Evolutionary conservation across 257 asterid genomes (phyloP), one percentile per base, ranked within the genome.

Genomic region (Fraxinus cuspidata): DNA sequence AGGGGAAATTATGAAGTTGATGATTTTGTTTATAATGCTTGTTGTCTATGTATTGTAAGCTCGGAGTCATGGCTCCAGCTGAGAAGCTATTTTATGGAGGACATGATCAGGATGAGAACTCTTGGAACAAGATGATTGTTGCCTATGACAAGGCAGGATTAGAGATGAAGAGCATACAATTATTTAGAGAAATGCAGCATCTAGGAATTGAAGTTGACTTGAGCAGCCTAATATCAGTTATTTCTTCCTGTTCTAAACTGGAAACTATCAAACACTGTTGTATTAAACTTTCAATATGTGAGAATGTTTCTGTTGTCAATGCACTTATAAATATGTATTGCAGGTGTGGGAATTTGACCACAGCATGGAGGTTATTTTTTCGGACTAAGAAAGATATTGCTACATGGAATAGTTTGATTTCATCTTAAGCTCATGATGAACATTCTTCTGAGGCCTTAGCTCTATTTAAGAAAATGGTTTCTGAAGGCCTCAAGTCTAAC

Each of bases 251-350:
- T 86, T 82, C n/a, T n/a, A 80, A 85, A 72, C 79, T 89, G 86
- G 85, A 85, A 82, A 86, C 80, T n/a, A 72, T 79, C 74, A 74
- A 3, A 58, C 72, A 80, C 70, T 93, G 94, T 8, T 82, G 78
- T 44, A 29, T 89, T 8, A 93, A 84, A 74, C 72, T 28, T 27
- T 74, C 71, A 75, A 37, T 75, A 79, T 28, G 42, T 44, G 91
- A 84, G 69, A 81, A 89, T 75, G 81, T 85, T 64, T 77, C 90
- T 1, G 78, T 91, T 32, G 77, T 78, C 71, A 93, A 91, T 83
- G 89, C 97, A n/a, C 93, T 93, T 63, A 86, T 93, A 58, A 84
- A 78, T 80, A 84, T 90, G 98, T 90, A 93, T 58, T 93, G 94
- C 29, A 90, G 81, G 79, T 81, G 84, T 63, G 88, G 89, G 66